Percentiles rank a stretch among this genome's conserved stretches.
These are phyloP conservation scores for Tolypocladium tropicale DNA, from an alignment of 2,329 filamentous ascomycete species.

Conservation along the genomic window DNA sequence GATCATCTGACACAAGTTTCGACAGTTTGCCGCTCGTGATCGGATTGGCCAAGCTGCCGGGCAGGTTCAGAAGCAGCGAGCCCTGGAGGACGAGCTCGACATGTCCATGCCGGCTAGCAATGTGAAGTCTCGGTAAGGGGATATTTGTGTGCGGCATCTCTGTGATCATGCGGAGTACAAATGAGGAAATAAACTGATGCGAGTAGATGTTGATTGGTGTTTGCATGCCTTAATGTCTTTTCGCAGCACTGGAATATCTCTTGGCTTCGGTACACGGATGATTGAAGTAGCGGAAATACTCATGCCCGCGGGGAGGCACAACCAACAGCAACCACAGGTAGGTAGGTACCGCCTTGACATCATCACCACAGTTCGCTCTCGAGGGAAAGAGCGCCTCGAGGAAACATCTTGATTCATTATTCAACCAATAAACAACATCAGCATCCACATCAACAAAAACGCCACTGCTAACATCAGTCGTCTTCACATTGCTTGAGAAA, in stretches of 20 bases:
- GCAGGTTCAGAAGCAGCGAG: slow-evolving; percentile 16
- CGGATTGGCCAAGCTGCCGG: slow-evolving; percentile 3
- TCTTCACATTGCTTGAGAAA: neutral
- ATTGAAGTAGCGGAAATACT: neutral
- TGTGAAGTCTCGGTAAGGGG: slow-evolving; percentile 14
- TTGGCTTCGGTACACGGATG: neutral
- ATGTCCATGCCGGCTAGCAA: slow-evolving; percentile 10
- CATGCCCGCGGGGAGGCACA: neutral
- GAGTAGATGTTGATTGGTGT: neutral
- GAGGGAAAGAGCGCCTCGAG: neutral
- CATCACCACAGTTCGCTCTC: neutral
- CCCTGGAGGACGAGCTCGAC: slow-evolving; percentile 14
- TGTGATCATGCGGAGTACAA: neutral
- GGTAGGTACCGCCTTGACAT: neutral
- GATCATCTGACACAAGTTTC: slow-evolving; percentile 7
- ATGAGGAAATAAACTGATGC: no score
- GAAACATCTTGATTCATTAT: neutral
- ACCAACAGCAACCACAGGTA: neutral
- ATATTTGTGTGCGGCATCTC: slow-evolving; percentile 8
- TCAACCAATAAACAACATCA: no score
- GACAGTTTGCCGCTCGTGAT: slow-evolving; percentile 13
- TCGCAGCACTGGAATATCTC: neutral
- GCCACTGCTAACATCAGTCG: neutral
- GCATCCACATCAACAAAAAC: no score
- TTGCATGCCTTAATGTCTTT: neutral